phyloP scores from a whole-genome alignment of 805 yeast genomes.

The Saccharomycopsis lassenensis region DNA sequence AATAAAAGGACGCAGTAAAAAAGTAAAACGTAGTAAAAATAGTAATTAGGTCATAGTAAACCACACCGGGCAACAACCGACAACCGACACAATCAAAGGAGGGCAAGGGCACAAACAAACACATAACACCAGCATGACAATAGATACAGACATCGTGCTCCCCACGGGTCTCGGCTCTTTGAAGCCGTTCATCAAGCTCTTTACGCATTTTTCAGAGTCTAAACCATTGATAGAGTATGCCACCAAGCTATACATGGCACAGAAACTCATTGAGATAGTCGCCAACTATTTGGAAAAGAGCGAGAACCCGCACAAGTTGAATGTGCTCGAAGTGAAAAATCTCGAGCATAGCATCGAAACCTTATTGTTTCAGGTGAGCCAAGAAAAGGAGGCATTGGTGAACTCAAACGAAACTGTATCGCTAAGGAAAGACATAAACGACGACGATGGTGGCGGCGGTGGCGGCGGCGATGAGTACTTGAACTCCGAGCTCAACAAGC shows the following conservation, averaged over 20 bases:
- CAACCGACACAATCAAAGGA: too few relatives aligned
- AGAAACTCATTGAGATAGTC: background rate
- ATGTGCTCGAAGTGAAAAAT: conserved; percentile 2
- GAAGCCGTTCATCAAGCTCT: too few relatives aligned
- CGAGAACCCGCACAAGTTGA: background rate
- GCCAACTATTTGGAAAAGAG: conserved; percentile 1
- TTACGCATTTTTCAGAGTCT: too few relatives aligned
- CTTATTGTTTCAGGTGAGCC: background rate
- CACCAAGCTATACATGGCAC: conserved; percentile 1
- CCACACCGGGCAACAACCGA: too few relatives aligned
- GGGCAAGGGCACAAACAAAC: too few relatives aligned
- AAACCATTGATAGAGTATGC: background rate
- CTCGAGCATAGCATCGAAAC: background rate
- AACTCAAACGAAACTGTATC: background rate
- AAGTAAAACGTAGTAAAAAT: too few relatives aligned
- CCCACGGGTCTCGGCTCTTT: too few relatives aligned
- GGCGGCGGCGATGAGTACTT: background rate
- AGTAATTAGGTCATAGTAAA: too few relatives aligned
- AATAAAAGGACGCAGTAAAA: background rate
- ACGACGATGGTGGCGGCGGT: background rate
- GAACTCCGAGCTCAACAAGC: background rate
- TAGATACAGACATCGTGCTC: too few relatives aligned
- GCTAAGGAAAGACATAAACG: background rate
- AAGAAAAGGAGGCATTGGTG: background rate
- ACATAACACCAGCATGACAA: too few relatives aligned